Evolutionary conservation across 768 basidiomycete genomes (phyloP), one percentile per base, ranked within the genome.

Genomic region (Phylloporus rhodoxanthus): DNA sequence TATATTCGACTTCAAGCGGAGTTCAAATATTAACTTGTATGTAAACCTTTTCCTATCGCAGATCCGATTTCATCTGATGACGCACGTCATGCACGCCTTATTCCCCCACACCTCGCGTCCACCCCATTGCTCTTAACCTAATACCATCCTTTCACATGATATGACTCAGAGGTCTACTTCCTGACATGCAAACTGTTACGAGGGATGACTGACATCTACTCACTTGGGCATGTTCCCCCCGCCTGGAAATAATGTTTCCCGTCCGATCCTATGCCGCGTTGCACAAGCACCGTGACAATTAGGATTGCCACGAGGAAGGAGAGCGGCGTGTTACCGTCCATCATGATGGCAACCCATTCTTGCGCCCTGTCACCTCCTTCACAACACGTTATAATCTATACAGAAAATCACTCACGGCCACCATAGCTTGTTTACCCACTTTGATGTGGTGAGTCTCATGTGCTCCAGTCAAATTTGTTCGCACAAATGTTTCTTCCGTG

Each of bases 211-310:
- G n/a, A n/a, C n/a, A n/a, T n/a, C n/a, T n/a, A n/a, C n/a, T n/a
- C n/a, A n/a, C n/a, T n/a, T n/a, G n/a, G n/a, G n/a, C n/a, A n/a
- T n/a, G n/a, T n/a, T n/a, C n/a, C n/a, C n/a, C n/a, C n/a, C n/a
- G n/a, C 10, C 64, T 86, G 86, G 57, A 90, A 80, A 61, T 87
- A 84, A 55, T 87, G 85, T 52, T 72, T 72, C 36, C 86, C 85
- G 48, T 90, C 83, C 19, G 70, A 63, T 45, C 84, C 83, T 82
- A 61, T 51, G 40, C 59, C 58, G 53, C 56, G 57, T 44, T 37
- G 36, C 34, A 43, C 47, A 47, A 54, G 34, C 49, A 57, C 43
- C 43, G 48, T 38, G 39, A 57, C 54, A 55, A 52, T 51, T 51
- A 47, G 30, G 46, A 45, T 25, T 17, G 30, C 47, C 48, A 48